Percentiles rank a stretch among this genome's conserved stretches.
These are phyloP conservation scores for Gaillardinia entomophila DNA, from an alignment of 805 yeast genomes.

Conservation along the genomic window DNA sequence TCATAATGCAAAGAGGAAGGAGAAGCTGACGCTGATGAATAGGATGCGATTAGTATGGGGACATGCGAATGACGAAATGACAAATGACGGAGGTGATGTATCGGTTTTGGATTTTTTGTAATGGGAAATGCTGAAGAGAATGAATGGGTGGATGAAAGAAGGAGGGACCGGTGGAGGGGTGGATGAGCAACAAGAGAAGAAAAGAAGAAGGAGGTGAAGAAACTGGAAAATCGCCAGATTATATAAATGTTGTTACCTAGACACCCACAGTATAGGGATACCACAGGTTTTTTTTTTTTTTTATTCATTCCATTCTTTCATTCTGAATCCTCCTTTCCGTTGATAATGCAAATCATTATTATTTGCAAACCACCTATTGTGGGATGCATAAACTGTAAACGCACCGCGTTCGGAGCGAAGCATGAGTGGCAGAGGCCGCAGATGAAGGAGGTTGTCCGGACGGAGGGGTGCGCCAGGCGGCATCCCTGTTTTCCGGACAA, in stretches of 20 bases:
- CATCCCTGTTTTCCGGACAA: not conserved
- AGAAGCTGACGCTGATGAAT: too few species aligned
- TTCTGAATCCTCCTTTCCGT: constrained; percentile 52
- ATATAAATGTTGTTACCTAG: not conserved
- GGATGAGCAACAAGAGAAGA: not conserved
- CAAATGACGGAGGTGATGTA: not conserved
- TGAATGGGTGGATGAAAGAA: not conserved
- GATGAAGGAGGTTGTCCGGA: too few species aligned
- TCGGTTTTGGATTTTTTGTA: too few species aligned
- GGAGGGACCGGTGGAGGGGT: not conserved
- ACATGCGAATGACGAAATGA: not conserved
- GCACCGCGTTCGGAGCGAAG: not conserved
- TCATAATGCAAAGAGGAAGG: not conserved
- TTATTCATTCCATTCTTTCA: too few species aligned
- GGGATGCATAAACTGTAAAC: not conserved
- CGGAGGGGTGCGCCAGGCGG: too few species aligned
- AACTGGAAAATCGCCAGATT: not conserved
- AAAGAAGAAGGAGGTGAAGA: not conserved
- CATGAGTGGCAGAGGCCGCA: not conserved
- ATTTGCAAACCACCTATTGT: not conserved
- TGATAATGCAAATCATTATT: constrained; percentile 64
- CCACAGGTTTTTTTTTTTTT: not conserved
- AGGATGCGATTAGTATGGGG: not conserved
- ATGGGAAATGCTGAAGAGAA: not conserved
- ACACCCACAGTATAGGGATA: not conserved